Conservation (phyloP, 495 filamentous ascomycete species). For the Platismatia glauca region DNA sequence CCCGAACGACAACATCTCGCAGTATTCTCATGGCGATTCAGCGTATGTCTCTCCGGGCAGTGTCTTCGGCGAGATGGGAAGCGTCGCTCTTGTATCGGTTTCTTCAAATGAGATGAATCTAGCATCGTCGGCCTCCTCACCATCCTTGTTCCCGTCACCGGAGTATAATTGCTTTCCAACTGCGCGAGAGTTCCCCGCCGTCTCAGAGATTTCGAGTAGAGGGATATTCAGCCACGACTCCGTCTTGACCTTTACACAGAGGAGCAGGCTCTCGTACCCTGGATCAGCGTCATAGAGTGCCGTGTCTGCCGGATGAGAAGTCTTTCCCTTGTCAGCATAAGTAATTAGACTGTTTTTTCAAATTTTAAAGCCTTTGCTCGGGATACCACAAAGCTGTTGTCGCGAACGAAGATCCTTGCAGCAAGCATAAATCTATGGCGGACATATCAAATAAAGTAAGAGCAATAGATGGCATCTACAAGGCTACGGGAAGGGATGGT, state of each 20-base stretch:
- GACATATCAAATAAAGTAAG: constrained; percentile 7
- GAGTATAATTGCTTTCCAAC: constrained; percentile 14
- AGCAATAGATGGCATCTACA: constrained; percentile 11
- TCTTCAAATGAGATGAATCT: background rate
- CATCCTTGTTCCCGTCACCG: constrained; percentile 1
- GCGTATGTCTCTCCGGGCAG: constrained; percentile 8
- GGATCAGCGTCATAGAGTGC: constrained; percentile 17
- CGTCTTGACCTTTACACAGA: constrained; percentile 14
- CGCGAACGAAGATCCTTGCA: background rate
- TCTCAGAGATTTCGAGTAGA: constrained; percentile 19
- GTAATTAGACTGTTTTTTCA: constrained; percentile 9
- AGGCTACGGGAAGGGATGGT: constrained; percentile 11
- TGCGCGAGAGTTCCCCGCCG: constrained; percentile 11
- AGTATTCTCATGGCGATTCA: constrained; percentile 1
- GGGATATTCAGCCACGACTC: constrained; percentile 10
- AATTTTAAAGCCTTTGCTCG: constrained; percentile 8
- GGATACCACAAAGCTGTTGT: constrained; percentile 9
- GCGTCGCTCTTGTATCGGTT: background rate
- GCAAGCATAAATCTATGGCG: background rate
- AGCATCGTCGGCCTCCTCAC: background rate
- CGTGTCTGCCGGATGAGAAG: constrained; percentile 14
- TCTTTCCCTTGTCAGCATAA: constrained; percentile 15
- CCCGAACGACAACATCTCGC: background rate
- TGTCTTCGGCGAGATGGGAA: constrained; percentile 1
- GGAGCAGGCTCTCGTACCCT: constrained; percentile 16